Evolutionary conservation across 768 basidiomycete species (phyloP).

Genomic region (Pisolithus albus): DNA sequence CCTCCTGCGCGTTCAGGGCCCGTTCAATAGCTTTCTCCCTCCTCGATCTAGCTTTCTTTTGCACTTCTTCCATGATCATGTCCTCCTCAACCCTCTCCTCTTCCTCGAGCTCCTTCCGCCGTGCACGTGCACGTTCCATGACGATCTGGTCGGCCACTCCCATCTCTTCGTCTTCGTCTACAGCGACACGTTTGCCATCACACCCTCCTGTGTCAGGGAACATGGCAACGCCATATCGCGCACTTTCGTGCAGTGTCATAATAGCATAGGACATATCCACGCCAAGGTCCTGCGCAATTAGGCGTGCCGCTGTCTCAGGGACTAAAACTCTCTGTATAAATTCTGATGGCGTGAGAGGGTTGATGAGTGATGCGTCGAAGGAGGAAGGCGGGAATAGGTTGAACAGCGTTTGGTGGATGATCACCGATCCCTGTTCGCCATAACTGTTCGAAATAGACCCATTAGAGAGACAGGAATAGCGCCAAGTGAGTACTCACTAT

Average conservation of each 20-base stretch:
- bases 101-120: slow-evolving; percentile 36
- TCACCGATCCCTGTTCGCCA: slow-evolving; percentile 76
- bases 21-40: slow-evolving; percentile 2
- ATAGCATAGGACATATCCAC: slow-evolving; percentile 45
- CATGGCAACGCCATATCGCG: slow-evolving; percentile 79
- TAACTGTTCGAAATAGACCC: slow-evolving; percentile 45
- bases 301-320: slow-evolving; percentile 74
- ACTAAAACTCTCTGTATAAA: slow-evolving; percentile 84
- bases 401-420: slow-evolving; percentile 72
- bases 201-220: slow-evolving; percentile 51
- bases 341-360: slow-evolving; percentile 64
- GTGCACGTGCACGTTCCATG: slow-evolving; percentile 35
- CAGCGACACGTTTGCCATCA: slow-evolving; percentile 24
- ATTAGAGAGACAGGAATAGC: neutral
- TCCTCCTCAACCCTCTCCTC: slow-evolving; percentile 32
- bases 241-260: slow-evolving; percentile 62
- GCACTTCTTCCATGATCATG: slow-evolving; percentile 18
- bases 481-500: slow-evolving; percentile 52
- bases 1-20: neutral
- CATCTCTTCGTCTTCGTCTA: slow-evolving; percentile 30
- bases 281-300: slow-evolving; percentile 74
- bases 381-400: slow-evolving; percentile 62
- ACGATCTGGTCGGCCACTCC: slow-evolving; percentile 36
- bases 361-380: slow-evolving; percentile 46
- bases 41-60: slow-evolving; percentile 30